These are phyloP conservation scores for Globisporangium megalacanthum DNA, from an alignment of 352 stramenopile genomes.

Conservation along the genomic window DNA sequence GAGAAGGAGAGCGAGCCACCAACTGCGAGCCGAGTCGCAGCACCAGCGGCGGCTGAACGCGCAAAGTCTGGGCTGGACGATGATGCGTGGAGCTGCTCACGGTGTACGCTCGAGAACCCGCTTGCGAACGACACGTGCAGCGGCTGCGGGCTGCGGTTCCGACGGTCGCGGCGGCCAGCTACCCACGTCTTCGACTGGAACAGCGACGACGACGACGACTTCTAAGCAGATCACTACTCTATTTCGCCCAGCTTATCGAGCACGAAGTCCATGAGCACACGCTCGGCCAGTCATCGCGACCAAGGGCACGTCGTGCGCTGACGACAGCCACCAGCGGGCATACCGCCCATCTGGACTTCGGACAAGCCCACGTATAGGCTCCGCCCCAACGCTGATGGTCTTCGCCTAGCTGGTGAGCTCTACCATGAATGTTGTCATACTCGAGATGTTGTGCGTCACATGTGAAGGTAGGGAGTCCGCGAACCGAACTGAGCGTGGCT, in stretches of 20 bases:
- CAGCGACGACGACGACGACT: constrained; percentile 36
- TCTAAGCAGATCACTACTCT: constrained; percentile 16
- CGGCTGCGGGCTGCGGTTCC: constrained; percentile 67
- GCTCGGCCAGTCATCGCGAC: neutral
- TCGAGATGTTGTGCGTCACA: too few relatives aligned
- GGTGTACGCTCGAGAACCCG: constrained; percentile 77
- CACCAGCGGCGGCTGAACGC: neutral
- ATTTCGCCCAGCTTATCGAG: neutral
- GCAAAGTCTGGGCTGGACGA: constrained; percentile 5
- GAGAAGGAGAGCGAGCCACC: constrained; percentile 36
- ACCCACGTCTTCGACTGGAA: constrained; percentile 33
- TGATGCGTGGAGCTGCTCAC: constrained; percentile 59
- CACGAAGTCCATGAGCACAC: neutral
- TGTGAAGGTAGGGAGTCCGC: too few relatives aligned
- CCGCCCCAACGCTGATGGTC: too few relatives aligned
- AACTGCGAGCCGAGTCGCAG: constrained; percentile 5
- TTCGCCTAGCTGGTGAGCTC: too few relatives aligned
- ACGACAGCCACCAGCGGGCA: neutral
- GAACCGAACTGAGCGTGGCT: too few relatives aligned
- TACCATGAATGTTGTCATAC: too few relatives aligned
- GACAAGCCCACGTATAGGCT: too few relatives aligned
- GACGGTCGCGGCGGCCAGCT: constrained; percentile 35
- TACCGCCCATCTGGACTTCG: too few relatives aligned
- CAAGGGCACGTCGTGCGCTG: neutral
- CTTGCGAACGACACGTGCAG: constrained; percentile 44